Evolutionary conservation across 2,329 filamentous ascomycete genomes (phyloP).

Genomic region (Lachnellula suecica): DNA sequence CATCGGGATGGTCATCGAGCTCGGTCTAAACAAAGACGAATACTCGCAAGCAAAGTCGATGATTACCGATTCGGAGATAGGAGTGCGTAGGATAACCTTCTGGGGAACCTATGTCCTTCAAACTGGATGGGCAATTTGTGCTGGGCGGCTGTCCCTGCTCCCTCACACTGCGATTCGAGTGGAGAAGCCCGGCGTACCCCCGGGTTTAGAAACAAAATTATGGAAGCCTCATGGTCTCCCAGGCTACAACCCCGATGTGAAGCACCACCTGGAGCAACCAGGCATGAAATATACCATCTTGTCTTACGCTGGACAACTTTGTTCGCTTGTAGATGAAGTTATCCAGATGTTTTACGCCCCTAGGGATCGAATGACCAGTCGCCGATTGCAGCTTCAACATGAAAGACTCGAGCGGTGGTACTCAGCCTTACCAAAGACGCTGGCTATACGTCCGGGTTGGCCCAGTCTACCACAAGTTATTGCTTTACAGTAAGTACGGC

Average conservation of each 20-base stretch:
- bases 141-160: conserved; percentile 46
- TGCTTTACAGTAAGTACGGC: conserved; percentile 61
- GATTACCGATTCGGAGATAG: conserved; percentile 40
- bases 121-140: conserved; percentile 42
- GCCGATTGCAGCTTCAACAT: conserved; percentile 62
- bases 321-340: conserved; percentile 66
- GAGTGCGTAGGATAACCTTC: conserved; percentile 48
- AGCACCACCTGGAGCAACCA: neutral
- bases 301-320: conserved; percentile 53
- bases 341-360: conserved; percentile 65
- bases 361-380: conserved; percentile 61
- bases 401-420: conserved; percentile 70
- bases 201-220: conserved; percentile 30
- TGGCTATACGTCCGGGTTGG: conserved; percentile 58
- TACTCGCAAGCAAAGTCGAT: conserved; percentile 2
- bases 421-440: conserved; percentile 58
- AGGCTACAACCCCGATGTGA: neutral
- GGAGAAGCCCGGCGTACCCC: conserved; percentile 40
- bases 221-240: conserved; percentile 33
- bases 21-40: conserved; percentile 18
- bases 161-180: conserved; percentile 47
- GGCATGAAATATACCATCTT: conserved; percentile 16
- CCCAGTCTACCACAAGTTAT: conserved; percentile 20
- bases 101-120: conserved; percentile 51
- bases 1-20: conserved; percentile 63